Percentiles rank a stretch among this genome's conserved stretches.
Conservation (phyloP, 495 filamentous ascomycete species). For the Podospora tetraspora region DNA sequence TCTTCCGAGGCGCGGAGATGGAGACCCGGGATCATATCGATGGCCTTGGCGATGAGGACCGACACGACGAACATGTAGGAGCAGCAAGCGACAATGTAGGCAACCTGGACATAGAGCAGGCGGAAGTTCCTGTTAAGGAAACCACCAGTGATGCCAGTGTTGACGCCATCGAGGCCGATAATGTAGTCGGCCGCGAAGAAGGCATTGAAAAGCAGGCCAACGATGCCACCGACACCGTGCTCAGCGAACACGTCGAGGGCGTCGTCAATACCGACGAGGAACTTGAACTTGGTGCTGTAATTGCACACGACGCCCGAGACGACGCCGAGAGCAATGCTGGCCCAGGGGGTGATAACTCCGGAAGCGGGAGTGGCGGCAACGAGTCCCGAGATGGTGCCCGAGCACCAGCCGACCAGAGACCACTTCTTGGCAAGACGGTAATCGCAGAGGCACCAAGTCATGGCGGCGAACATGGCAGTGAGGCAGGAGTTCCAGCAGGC, state of each 20-base stretch:
- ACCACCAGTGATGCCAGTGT: slow-evolving; percentile 70
- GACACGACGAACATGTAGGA: slow-evolving; percentile 82
- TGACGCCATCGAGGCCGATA: slow-evolving; percentile 90
- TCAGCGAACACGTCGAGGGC: slow-evolving; percentile 97
- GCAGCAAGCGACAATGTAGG: slow-evolving; percentile 72
- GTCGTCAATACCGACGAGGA: slow-evolving; percentile 91
- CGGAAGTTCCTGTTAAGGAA: slow-evolving; percentile 85
- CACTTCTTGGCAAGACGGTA: slow-evolving; percentile 93
- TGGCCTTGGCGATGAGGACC: slow-evolving; percentile 70
- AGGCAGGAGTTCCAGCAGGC: slow-evolving; percentile 97
- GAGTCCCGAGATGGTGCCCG: slow-evolving; percentile 81
- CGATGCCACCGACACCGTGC: slow-evolving; percentile 89
- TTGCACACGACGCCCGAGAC: slow-evolving; percentile 84
- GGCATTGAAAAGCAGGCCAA: slow-evolving; percentile 89
- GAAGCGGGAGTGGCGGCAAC: slow-evolving; percentile 90
- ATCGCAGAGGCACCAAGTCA: slow-evolving; percentile 89
- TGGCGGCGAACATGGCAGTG: slow-evolving; percentile 80
- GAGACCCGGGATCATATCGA: slow-evolving; percentile 85
- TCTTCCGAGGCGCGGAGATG: slow-evolving; percentile 89
- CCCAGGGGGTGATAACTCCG: slow-evolving; percentile 86
- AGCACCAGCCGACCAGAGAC: slow-evolving; percentile 99
- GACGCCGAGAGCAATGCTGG: slow-evolving; percentile 76
- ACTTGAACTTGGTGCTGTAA: slow-evolving; percentile 96
- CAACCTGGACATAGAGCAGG: slow-evolving; percentile 87
- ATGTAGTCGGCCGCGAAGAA: slow-evolving; percentile 85